These are phyloP conservation scores for Malassezia cuniculi DNA, from an alignment of 1,284 basidiomycete species.

Conservation along the genomic window DNA sequence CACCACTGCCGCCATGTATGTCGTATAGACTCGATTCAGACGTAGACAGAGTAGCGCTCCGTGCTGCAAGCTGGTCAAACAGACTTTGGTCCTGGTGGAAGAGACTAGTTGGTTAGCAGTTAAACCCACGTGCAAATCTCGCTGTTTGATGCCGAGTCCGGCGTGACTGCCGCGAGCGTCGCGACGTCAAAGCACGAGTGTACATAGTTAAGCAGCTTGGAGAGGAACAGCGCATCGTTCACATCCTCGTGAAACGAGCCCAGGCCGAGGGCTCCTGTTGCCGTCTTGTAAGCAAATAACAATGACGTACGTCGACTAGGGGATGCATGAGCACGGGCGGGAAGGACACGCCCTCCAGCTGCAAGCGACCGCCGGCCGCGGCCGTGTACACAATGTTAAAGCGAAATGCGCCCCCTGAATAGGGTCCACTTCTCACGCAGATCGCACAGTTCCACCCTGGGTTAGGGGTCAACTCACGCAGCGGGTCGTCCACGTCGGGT, in stretches of 20 bases:
- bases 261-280: conserved; percentile 2
- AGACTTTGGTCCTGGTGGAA: neutral
- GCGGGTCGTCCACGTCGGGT: conserved; percentile 4
- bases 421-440: conserved; percentile 5
- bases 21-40: conserved; percentile 5
- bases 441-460: conserved; percentile 8
- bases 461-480: conserved; percentile 10
- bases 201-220: neutral
- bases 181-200: conserved; percentile 1
- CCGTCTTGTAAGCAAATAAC: neutral
- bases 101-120: too few species aligned
- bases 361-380: neutral
- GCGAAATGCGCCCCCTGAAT: conserved; percentile 10
- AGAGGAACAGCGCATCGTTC: conserved; percentile 2
- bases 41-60: conserved; percentile 5
- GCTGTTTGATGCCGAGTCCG: too few species aligned
- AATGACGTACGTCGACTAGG: conserved; percentile 4
- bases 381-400: conserved; percentile 9
- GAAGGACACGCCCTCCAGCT: conserved; percentile 7
- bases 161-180: too few species aligned
- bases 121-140: too few species aligned
- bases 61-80: conserved; percentile 6
- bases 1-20: conserved; percentile 5
- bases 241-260: neutral
- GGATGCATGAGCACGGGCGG: conserved; percentile 13